Evolutionary conservation across 2,329 filamentous ascomycete genomes (phyloP), one percentile per base, ranked within the genome.

Genomic region (Epichloe baconii): DNA sequence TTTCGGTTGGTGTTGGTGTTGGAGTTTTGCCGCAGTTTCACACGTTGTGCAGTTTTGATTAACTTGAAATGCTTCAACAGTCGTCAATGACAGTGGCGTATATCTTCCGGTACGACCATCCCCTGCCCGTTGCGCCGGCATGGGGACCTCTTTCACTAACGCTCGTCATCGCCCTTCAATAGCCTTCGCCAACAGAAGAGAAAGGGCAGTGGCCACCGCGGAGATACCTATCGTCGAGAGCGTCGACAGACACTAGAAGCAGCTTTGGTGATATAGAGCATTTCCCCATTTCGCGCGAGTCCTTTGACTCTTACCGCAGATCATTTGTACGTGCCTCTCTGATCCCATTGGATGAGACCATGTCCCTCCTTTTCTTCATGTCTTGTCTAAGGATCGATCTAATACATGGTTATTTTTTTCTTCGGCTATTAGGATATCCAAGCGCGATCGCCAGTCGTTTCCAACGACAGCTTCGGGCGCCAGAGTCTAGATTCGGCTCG

Each of bases 271-370:
- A 95, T 55, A 90, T 89, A 59, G 91, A 97, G 64, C 89, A 86
- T 14, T 97, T 97, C 66, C 88, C 86, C 56, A 97, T 97, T 65
- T 95, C 90, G 38, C 80, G 91, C 61, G 93, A 97, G 70, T 96
- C 90, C 2, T 97, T 97, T 63, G 93, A 97, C 66, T 95, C 90
- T 3, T 97, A 97, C 70, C 79, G 93, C 56, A 82, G 93, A 61
- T 96, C 90, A 56, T 97, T 97, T 72, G 91, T 95, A 78, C 59
- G 85, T 75, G 14, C 21, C 12, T 21, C 23, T n/a, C 21, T 23
- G 43, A 12, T 31, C 19, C 15, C n/a, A 44, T 31, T 44, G 42
- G 21, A 11, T 31, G 21, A 26, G 26, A 31, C 4, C 14, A n/a
- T n/a, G 2, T n/a, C 36, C 14, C 15, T 38, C 7, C 15, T 7